Base-by-base conservation (phyloP, 2,329 filamentous ascomycete genomes). In the Cercospora zeina region DNA sequence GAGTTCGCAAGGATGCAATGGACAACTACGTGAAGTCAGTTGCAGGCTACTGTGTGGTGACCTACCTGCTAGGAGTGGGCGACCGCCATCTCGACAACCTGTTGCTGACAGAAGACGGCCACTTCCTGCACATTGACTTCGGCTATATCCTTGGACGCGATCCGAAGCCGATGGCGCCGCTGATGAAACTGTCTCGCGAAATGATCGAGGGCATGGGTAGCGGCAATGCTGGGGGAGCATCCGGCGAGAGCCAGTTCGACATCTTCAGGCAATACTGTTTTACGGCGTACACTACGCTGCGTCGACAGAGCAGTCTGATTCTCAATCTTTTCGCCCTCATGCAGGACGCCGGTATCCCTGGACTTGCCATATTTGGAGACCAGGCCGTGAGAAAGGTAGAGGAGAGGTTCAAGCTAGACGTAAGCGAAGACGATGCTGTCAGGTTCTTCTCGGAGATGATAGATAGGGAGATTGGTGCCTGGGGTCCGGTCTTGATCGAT, bases 131-230 rank as follows among this genome's bases (percentile, higher is more conserved):
- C 75, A 93, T 93, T 31, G 95, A 99, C 76, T 99, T 99, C 71
- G 95, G 96, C 45, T 99, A 96, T 77, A 99, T 99, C 65, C 88
- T 99, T 1, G 95, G 95, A 16, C 90, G 95, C 42, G 95, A 99
- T 69, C 95, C 95, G 0, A 99, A 99, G 73, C 95, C 95, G 0
- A 97, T 99, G 73, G 93, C 95, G 0, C 95, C 95, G 0, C 87
- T 93, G 57, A 96, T 99, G 88, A 99, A 99, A 76, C 85, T 99
- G 8, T 93, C 89, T 73, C 93, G 93, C 70, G 93, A 99, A 73
- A 99, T 99, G 95, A 91, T 97, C 3, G 95, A 99, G 72, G 95
- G 93, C 65, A 97, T 99, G 91, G 96, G 96, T 42, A 95, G 95
- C 11, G 83, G 63, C 8, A 62, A 62, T 10, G n/a, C 49, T 34